These are phyloP conservation scores for Sisymbrium irio DNA, from an alignment of 345 rosid species.

Conservation along the genomic window DNA sequence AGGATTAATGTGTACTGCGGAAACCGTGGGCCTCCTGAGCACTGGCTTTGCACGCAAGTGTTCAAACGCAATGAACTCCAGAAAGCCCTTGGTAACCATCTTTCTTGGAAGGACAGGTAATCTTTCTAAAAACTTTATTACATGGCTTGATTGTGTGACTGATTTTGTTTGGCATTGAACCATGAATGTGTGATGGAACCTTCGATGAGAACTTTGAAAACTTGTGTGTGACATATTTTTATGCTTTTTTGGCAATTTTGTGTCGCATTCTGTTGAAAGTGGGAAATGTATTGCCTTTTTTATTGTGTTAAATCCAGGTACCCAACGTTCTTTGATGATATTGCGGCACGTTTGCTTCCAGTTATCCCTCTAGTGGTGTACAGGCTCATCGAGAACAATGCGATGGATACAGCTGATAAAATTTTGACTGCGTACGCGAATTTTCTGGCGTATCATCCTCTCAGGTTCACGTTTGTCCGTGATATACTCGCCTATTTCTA, in stretches of 20 bases:
- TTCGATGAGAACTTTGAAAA: slow-evolving; percentile 17
- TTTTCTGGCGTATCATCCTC: slow-evolving; percentile 79
- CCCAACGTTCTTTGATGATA: slow-evolving; percentile 95
- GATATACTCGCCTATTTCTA: slow-evolving; percentile 96
- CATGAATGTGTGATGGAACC: no score
- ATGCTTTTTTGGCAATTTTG: background rate
- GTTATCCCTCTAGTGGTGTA: slow-evolving; percentile 90
- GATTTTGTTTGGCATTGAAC: slow-evolving; percentile 2
- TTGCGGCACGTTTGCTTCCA: slow-evolving; percentile 85
- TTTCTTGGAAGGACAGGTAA: slow-evolving; percentile 98
- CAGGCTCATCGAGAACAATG: slow-evolving; percentile 92
- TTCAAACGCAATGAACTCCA: slow-evolving; percentile 83
- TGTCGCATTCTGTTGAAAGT: background rate
- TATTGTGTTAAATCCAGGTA: slow-evolving; percentile 52
- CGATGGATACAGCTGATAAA: slow-evolving; percentile 69
- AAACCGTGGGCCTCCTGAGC: slow-evolving; percentile 80
- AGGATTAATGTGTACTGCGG: slow-evolving; percentile 55
- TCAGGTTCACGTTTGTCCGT: slow-evolving; percentile 93
- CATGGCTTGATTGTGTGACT: slow-evolving; percentile 14
- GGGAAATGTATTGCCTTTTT: background rate
- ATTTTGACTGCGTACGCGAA: slow-evolving; percentile 54
- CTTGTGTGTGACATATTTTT: background rate
- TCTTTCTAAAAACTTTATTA: background rate
- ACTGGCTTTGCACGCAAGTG: slow-evolving; percentile 76
- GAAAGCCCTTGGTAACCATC: slow-evolving; percentile 96